Base-by-base conservation (phyloP, 805 yeast species). In the Huiozyma naganishii region DNA sequence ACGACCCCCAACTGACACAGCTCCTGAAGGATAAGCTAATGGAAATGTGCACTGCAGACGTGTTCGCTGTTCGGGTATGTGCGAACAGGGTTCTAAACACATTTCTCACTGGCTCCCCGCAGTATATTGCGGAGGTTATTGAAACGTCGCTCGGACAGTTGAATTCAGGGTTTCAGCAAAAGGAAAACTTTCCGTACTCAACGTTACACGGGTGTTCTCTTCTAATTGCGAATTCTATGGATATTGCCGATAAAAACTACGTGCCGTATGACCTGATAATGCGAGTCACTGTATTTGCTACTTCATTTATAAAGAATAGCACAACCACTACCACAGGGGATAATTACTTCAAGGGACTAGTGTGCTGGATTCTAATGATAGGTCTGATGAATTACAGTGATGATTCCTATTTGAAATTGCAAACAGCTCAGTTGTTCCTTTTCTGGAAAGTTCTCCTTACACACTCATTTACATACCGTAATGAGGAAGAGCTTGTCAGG, bases 331-430 rank as follows among this genome's bases (percentile, higher is more conserved):
- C 64, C 0, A 51, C 59, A 2, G 47, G 59, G 7, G 37, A 61
- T 37, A 43, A 68, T 47, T 55, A 65, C 57, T 55, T 62, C 50
- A 58, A 69, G 51, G 55, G 67, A 34, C 41, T 73, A 40, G 58
- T 73, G 37, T 62, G 85, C 36, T 83, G 92, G 90, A 69, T 75
- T 11, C 53, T 80, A 27, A 53, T 83, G 23, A 67, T 71, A 47
- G 90, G 90, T 2, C 58, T 82, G 4, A 74, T 83, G 70, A 73
- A 78, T 41, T 73, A 76, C 52, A 54, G 62, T 0, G 83, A 81
- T 33, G 70, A 71, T 11, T 63, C 68, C 27, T 73, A 76, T 44
- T 65, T 83, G 33, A 65, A 70, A 41, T 66, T 76, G 44, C 80
- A 80, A 49, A 63, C 72, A 10, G 70, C 78, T 3, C 86, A 80